Evolutionary conservation across 2,329 filamentous ascomycete species (phyloP).

Genomic region (Fusarium penzigii): DNA sequence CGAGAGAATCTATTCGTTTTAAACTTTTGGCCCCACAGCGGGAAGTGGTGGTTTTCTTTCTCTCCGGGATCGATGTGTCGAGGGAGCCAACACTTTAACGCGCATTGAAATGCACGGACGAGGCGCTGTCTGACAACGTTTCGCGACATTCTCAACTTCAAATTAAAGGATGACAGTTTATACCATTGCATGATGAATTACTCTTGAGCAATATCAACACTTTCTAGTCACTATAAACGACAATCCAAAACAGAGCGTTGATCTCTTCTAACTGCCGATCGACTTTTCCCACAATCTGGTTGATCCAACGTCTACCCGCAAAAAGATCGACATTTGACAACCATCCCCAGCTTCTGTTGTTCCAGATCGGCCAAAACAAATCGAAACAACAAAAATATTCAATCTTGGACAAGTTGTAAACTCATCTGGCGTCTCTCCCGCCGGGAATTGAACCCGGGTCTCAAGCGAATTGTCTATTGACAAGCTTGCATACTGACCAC

Average conservation of each 20-base stretch:
- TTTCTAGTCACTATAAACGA: background rate
- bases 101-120: too few relatives aligned
- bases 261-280: background rate
- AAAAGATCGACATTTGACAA: background rate
- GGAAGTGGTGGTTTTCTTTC: background rate
- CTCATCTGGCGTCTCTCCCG: constrained; percentile 27
- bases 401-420: constrained; percentile 16
- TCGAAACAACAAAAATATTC: background rate
- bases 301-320: background rate
- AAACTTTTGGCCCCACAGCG: background rate
- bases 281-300: background rate
- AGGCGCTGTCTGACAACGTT: too few relatives aligned
- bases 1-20: background rate
- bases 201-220: too few relatives aligned
- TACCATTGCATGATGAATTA: too few relatives aligned
- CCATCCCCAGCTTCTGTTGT: background rate
- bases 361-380: background rate
- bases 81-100: too few relatives aligned
- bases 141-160: too few relatives aligned
- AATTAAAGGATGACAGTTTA: too few relatives aligned
- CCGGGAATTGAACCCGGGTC: constrained; percentile 1
- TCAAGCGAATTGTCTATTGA: background rate
- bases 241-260: background rate
- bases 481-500: background rate
- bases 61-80: too few relatives aligned